Percentiles rank a stretch among this genome's conserved stretches.
These are phyloP conservation scores for Colletotrichum sp. DNA, from an alignment of 2,329 filamentous ascomycete genomes.

Conservation along the genomic window DNA sequence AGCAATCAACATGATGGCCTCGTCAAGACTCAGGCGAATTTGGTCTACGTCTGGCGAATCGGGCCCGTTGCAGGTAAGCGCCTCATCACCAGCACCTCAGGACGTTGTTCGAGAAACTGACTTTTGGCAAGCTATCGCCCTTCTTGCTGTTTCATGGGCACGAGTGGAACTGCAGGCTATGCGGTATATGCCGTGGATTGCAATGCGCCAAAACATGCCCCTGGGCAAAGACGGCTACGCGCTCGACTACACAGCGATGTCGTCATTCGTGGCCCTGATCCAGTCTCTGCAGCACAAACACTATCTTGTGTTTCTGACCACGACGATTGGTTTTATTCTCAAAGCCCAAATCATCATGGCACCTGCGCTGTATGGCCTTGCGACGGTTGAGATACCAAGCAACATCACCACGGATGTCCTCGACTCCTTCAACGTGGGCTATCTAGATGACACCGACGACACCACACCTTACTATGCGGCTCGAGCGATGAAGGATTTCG, in stretches of 20 bases:
- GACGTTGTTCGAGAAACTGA: not conserved
- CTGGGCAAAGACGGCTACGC: not conserved
- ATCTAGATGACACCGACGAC: not conserved
- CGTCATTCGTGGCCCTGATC: not conserved
- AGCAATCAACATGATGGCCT: not conserved
- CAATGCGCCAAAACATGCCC: not conserved
- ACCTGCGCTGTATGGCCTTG: not conserved
- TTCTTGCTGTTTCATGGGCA: not conserved
- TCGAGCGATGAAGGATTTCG: not conserved
- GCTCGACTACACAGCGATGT: not conserved
- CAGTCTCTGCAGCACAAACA: not conserved
- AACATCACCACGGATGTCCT: not conserved
- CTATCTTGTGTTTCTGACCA: not conserved
- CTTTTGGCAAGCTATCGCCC: not conserved
- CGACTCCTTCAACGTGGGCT: not conserved
- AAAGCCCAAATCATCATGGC: not conserved
- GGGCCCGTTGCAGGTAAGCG: not conserved
- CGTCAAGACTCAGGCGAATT: not conserved
- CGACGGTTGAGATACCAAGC: not conserved
- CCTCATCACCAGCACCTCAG: not conserved
- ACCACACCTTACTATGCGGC: not conserved
- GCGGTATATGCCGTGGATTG: constrained; percentile 5
- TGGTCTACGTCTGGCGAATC: not conserved
- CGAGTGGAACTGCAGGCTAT: constrained; percentile 5
- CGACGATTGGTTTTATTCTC: not conserved